Evolutionary conservation across 2,329 filamentous ascomycete species (phyloP), one percentile per base, ranked within the genome.

Genomic region (Purpureocillium takamizusanense): DNA sequence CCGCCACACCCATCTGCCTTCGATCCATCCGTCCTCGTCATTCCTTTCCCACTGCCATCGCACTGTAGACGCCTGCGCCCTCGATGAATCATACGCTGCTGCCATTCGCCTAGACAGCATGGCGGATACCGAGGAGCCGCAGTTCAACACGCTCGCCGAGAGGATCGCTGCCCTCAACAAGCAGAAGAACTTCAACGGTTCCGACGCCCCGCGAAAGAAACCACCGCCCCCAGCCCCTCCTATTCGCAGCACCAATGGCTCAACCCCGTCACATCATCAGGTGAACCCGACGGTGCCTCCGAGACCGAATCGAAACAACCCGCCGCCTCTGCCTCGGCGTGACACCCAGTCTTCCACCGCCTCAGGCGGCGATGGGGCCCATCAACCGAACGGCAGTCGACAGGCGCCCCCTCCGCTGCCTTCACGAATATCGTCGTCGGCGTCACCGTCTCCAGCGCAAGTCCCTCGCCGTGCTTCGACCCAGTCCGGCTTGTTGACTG

Each of bases 91-190:
- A 5, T 25, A 5, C 5, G 30, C 15, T 16, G 30, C 13, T 12
- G 30, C 37, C 12, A 28, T 33, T 10, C 21, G 21, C 21, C 10
- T 25, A 6, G 21, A 25, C 11, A 46, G 36, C 42, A 81, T 81
- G 78, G 67, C 74, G 7, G 77, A 81, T 37, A 63, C 69, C 33
- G 74, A 79, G 49, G 77, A 81, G 51, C 75, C 75, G 30, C 72
- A 72, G 44, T 80, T 77, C 55, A 77, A 64, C 42, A 72, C 71
- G 7, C 66, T 82, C 18, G 69, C 74, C 4, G 75, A 80, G 56
- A 69, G 78, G 37, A 81, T 81, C 45, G 76, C 77, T 9, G 78
- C 78, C 23, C 66, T 82, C 45, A 81, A 81, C 48, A 61, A 65
- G 51, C 70, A 80, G 55, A 74, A 75, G 57, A 74, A 73, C 62